Conservation (phyloP, 23 red algal genomes). For the Gracilaria vermiculophylla region DNA sequence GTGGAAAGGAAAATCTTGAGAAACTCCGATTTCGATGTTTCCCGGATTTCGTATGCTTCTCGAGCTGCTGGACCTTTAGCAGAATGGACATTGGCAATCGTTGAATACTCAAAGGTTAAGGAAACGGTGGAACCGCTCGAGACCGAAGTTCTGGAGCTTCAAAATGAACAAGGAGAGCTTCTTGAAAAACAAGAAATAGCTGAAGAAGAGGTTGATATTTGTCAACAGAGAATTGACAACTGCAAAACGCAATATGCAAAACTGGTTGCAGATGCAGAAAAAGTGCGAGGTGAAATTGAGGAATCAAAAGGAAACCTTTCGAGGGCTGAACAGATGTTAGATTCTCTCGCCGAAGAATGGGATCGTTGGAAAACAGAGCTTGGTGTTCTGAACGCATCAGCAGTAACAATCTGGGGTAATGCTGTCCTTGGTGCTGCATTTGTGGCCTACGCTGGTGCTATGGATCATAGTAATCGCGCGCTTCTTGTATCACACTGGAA, state of each 20-base stretch:
- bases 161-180: constrained; percentile 45
- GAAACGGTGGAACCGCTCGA: constrained; percentile 54
- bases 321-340: constrained; percentile 62
- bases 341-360: constrained; percentile 72
- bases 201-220: not conserved
- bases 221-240: constrained; percentile 47
- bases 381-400: constrained; percentile 27
- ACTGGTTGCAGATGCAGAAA: constrained; percentile 49
- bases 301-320: constrained; percentile 46
- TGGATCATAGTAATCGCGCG: constrained; percentile 28
- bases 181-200: constrained; percentile 53
- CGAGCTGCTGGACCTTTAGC: constrained; percentile 65
- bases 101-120: constrained; percentile 49
- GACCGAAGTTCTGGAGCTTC: constrained; percentile 49
- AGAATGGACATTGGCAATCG: constrained; percentile 62
- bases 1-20: constrained; percentile 50
- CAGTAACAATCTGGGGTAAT: constrained; percentile 60
- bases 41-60: constrained; percentile 46
- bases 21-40: constrained; percentile 47
- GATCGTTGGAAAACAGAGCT: constrained; percentile 59
- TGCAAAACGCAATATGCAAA: constrained; percentile 55
- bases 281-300: constrained; percentile 45
- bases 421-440: constrained; percentile 63
- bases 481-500: constrained; percentile 35
- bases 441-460: constrained; percentile 62